Evolutionary conservation across 805 yeast genomes (phyloP), one percentile per base, ranked within the genome.

Genomic region (Kurtzmaniella cleridarum): DNA sequence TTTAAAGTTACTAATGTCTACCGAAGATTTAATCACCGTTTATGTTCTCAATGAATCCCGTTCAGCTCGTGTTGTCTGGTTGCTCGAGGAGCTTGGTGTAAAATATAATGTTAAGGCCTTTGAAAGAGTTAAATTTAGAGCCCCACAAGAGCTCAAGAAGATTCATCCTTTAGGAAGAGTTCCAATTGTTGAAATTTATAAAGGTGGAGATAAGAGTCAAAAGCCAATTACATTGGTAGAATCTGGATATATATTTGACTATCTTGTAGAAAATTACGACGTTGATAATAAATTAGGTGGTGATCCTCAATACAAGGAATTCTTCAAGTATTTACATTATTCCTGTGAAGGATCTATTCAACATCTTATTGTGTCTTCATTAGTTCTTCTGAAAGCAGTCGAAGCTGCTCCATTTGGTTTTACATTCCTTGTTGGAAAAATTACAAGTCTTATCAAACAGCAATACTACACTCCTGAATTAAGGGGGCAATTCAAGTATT

Each of bases 321-420:
- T 57, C 30, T 70, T 76, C 27, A 74, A 73, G 42, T 81, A 73
- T 52, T 78, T 60, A 45, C 56, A 76, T 32, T 77, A 76, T 50
- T 78, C 73, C 47, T 54, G 74, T n/a, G 91, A 84, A 55, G 84
- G 79, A 1, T 69, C 84, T 16, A 53, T 83, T 13, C 79, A 75
- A 53, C 76, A 78, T 4, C 58, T 66, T 7, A 53, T 75, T 38
- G 62, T 66, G 26, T 44, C 63, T 3, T 49, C 62, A 36, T 50
- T 66, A 13, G 30, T 39, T 9, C 24, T 15, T 24, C 11, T 27
- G 12, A 12, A 17, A 10, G 11, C 5, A 16, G 39, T 24, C 23
- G 39, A 11, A 15, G 34, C 27, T n/a, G 36, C 31, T 10, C 70
- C 69, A 9, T 58, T 48, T 38, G 60, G 59, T 4, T 37, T 46